Conservation (phyloP, 2,329 filamentous ascomycete genomes). For the Pseudopyrenochaeta lycopersici region DNA sequence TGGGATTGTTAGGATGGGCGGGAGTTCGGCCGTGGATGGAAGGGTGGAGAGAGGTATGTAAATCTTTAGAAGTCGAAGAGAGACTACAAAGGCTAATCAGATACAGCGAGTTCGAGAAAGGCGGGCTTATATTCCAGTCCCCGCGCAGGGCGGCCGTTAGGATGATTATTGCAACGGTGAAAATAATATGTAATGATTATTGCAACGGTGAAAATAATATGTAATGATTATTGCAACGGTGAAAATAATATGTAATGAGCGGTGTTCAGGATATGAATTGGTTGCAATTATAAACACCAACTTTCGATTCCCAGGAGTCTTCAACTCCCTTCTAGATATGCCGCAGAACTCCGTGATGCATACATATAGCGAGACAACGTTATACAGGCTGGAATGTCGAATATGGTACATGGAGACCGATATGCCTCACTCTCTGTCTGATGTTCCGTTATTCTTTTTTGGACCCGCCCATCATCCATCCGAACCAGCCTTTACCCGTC, state of each 20-base stretch:
- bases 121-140: slow-evolving; percentile 62
- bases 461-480: slow-evolving; percentile 54
- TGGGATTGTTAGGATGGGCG: slow-evolving; percentile 68
- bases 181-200: slow-evolving; percentile 3
- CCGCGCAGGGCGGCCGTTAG: slow-evolving; percentile 45
- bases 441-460: slow-evolving; percentile 35
- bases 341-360: slow-evolving; percentile 43
- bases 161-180: background rate
- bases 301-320: slow-evolving; percentile 36
- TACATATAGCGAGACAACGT: slow-evolving; percentile 44
- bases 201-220: too few species aligned
- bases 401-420: slow-evolving; percentile 41
- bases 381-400: slow-evolving; percentile 40
- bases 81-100: slow-evolving; percentile 3
- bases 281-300: slow-evolving; percentile 37
- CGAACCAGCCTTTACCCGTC: slow-evolving; percentile 56
- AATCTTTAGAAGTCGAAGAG: background rate
- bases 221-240: background rate
- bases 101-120: slow-evolving; percentile 57
- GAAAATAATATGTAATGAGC: slow-evolving; percentile 2
- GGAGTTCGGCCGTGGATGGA: slow-evolving; percentile 67
- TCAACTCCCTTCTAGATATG: slow-evolving; percentile 28
- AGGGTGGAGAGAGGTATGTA: slow-evolving; percentile 62
- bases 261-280: slow-evolving; percentile 2
- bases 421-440: slow-evolving; percentile 2